These are phyloP conservation scores for Venturia aucupariae DNA, from an alignment of 2,329 filamentous ascomycete genomes.

Conservation along the genomic window DNA sequence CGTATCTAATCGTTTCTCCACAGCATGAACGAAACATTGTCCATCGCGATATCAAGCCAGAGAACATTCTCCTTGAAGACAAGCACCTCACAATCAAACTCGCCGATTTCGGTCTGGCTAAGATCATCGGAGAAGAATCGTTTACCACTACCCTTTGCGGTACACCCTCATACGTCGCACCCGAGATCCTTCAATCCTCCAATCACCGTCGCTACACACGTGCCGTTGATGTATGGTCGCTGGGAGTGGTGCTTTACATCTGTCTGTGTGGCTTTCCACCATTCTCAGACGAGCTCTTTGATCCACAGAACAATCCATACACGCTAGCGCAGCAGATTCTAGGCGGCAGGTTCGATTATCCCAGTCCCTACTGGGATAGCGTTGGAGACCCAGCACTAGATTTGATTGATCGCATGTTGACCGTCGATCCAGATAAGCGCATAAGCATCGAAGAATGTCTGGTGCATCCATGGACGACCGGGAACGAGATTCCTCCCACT, in stretches of 20 bases:
- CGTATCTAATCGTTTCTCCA: slow-evolving; percentile 21
- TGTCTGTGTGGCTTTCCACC: slow-evolving; percentile 94
- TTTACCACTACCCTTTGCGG: slow-evolving; percentile 94
- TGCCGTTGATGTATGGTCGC: slow-evolving; percentile 91
- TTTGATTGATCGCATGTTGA: slow-evolving; percentile 89
- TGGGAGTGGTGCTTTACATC: slow-evolving; percentile 97
- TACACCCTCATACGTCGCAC: slow-evolving; percentile 80
- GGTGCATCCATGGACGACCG: slow-evolving; percentile 79
- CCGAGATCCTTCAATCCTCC: slow-evolving; percentile 80
- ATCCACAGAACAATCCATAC: slow-evolving; percentile 66
- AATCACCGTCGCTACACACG: slow-evolving; percentile 83
- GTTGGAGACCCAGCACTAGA: slow-evolving; percentile 82
- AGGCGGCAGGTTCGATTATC: slow-evolving; percentile 82
- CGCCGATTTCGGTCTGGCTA: slow-evolving; percentile 92
- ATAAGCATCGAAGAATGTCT: slow-evolving; percentile 88
- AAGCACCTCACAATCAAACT: slow-evolving; percentile 81
- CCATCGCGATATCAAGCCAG: slow-evolving; percentile 94
- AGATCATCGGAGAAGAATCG: slow-evolving; percentile 96
- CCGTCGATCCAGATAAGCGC: slow-evolving; percentile 72
- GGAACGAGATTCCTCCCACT: slow-evolving; percentile 24
- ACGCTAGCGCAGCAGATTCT: slow-evolving; percentile 84
- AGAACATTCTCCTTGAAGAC: slow-evolving; percentile 86
- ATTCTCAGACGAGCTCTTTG: slow-evolving; percentile 88
- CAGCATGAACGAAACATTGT: slow-evolving; percentile 96
- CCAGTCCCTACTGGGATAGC: slow-evolving; percentile 90